These are phyloP conservation scores for Nyssa sinensis DNA, from an alignment of 148 eudicot species.

Conservation along the genomic window DNA sequence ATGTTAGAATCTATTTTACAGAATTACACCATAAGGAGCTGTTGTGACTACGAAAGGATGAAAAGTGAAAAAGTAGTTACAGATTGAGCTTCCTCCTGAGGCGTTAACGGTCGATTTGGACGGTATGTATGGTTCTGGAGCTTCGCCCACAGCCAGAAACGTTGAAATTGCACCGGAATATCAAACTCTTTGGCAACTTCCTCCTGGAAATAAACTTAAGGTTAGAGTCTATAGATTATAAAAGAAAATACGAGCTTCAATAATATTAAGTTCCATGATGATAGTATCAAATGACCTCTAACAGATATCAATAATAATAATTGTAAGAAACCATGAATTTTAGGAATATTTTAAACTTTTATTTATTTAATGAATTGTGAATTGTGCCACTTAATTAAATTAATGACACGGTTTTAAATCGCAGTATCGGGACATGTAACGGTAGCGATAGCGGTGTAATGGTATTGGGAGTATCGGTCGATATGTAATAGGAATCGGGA, in stretches of 20 bases:
- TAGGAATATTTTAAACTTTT: too few relatives aligned
- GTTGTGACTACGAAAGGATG: neutral
- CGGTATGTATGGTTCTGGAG: slow-evolving; percentile 93
- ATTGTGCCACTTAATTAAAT: too few relatives aligned
- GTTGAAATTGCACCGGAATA: slow-evolving; percentile 81
- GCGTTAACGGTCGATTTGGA: slow-evolving; percentile 83
- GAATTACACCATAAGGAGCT: neutral
- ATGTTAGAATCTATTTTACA: neutral
- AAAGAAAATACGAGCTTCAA: neutral
- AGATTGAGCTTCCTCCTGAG: slow-evolving; percentile 68
- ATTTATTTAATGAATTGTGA: too few relatives aligned
- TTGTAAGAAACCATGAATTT: too few relatives aligned
- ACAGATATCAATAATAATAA: neutral
- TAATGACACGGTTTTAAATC: too few relatives aligned
- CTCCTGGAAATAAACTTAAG: slow-evolving; percentile 46
- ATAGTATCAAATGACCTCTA: neutral
- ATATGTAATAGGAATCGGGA: too few relatives aligned
- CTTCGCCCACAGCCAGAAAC: slow-evolving; percentile 97
- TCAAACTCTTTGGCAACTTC: slow-evolving; percentile 93
- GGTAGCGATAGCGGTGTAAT: too few relatives aligned
- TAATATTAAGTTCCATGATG: neutral
- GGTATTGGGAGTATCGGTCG: too few relatives aligned
- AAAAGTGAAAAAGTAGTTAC: slow-evolving; percentile 32
- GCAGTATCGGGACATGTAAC: too few relatives aligned
- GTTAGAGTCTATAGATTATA: neutral